Conservation (phyloP, 805 yeast genomes). For the Suhomyces kilbournensis region DNA sequence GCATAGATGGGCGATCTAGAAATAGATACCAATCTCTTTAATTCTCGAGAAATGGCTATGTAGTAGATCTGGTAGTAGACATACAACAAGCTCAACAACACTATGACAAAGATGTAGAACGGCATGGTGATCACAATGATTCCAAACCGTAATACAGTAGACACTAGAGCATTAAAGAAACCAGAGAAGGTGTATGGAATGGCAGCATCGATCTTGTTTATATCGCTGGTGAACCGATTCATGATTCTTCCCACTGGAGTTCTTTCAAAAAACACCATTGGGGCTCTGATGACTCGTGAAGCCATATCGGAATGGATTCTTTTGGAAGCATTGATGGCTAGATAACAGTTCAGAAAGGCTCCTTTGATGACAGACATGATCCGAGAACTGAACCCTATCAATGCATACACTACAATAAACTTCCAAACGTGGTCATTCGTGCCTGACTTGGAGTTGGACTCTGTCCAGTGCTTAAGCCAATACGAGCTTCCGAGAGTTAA, state of each 20-base stretch:
- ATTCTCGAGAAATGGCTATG: constrained; percentile 25
- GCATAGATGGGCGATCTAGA: constrained; percentile 27
- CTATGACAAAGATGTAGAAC: constrained; percentile 19
- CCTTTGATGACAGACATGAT: constrained; percentile 18
- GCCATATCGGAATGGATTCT: constrained; percentile 27
- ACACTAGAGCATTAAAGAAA: constrained; percentile 14
- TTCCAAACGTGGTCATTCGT: constrained; percentile 16
- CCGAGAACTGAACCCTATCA: constrained; percentile 12
- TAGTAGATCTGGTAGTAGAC: constrained; percentile 22
- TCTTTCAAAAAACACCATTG: constrained; percentile 30
- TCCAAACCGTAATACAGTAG: constrained; percentile 18
- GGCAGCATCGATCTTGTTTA: constrained; percentile 21
- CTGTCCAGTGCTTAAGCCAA: constrained; percentile 26
- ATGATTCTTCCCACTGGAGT: constrained; percentile 29
- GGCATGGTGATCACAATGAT: constrained; percentile 26
- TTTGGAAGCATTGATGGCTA: constrained; percentile 20
- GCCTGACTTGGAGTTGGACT: constrained; percentile 16
- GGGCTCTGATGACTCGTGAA: constrained; percentile 22
- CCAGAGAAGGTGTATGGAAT: constrained; percentile 19
- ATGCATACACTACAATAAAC: constrained; percentile 18
- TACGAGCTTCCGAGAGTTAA: constrained; percentile 18
- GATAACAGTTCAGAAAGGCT: constrained; percentile 17
- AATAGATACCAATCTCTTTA: constrained; percentile 24
- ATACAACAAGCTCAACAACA: constrained; percentile 18
- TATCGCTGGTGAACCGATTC: constrained; percentile 28